Conservation (phyloP, 768 basidiomycete species). For the Macrocybe gigantea region DNA sequence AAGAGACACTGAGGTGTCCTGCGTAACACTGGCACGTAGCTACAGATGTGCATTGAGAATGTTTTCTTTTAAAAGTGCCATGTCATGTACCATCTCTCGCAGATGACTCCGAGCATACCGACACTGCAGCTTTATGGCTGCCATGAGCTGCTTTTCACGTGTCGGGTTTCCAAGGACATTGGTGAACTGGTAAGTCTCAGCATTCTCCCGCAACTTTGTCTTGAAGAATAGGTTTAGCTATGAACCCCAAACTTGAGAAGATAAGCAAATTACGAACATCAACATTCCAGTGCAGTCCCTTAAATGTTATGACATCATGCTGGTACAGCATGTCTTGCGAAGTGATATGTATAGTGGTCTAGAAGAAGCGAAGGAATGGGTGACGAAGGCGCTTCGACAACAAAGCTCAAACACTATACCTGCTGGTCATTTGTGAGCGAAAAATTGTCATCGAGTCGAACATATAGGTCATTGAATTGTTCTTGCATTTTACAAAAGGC, state of each 20-base stretch:
- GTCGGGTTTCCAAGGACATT: background rate
- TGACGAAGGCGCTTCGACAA: background rate
- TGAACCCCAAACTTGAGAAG: background rate
- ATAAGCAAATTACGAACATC: background rate
- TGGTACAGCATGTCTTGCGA: background rate
- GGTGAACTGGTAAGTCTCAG: background rate
- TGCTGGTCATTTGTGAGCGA: background rate
- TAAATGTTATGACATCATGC: background rate
- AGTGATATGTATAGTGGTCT: background rate
- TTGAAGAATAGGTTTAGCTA: background rate
- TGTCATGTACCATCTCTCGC: background rate
- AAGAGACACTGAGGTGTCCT: background rate
- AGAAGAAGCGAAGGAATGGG: background rate
- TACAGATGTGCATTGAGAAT: background rate
- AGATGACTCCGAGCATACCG: background rate
- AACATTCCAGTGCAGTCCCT: background rate
- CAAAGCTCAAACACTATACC: too few relatives aligned
- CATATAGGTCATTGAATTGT: background rate
- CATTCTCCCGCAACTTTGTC: background rate
- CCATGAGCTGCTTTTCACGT: background rate
- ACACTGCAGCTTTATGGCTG: background rate
- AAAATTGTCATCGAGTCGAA: background rate
- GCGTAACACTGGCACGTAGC: background rate
- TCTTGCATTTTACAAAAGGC: background rate
- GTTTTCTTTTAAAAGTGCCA: background rate